A percentile compares a stretch with the other conserved stretches of the same genome.
phyloP scores from a whole-genome alignment of 371 early-diverging fungal genomes.

The Smittium mucronatum region DNA sequence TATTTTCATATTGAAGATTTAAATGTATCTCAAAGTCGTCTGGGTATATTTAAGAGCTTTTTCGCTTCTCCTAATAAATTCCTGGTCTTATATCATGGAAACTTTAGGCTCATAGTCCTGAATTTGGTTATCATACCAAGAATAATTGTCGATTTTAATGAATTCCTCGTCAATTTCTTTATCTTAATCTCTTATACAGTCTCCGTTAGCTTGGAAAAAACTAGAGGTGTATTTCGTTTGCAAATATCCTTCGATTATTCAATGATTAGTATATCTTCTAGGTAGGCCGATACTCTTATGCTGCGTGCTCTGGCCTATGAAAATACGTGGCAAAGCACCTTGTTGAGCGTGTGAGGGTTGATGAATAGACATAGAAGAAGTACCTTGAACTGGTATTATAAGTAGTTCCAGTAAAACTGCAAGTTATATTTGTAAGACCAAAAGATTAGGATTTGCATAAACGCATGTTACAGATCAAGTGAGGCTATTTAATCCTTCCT shows the following conservation, averaged over 20 bases:
- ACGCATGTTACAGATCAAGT: constrained; percentile 31
- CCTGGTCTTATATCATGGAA: not conserved
- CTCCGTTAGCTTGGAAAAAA: constrained; percentile 16
- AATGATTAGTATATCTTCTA: constrained; percentile 31
- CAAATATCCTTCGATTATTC: constrained; percentile 5
- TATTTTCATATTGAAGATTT: constrained; percentile 10
- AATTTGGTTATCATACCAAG: constrained; percentile 30
- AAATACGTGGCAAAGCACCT: constrained; percentile 28
- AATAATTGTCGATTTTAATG: constrained; percentile 26
- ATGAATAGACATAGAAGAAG: constrained; percentile 36
- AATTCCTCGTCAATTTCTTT: constrained; percentile 20
- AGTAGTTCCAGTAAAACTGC: constrained; percentile 33
- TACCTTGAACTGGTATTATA: constrained; percentile 34
- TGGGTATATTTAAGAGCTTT: not conserved
- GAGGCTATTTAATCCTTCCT: constrained; percentile 25
- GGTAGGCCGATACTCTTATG: constrained; percentile 26
- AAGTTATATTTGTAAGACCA: constrained; percentile 25
- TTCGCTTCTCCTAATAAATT: not conserved
- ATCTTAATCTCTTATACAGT: constrained; percentile 24
- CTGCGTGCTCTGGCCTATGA: constrained; percentile 24
- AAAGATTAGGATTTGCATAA: constrained; percentile 27
- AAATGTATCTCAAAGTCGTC: constrained; percentile 8
- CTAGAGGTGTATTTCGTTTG: constrained; percentile 15
- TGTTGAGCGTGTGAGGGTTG: constrained; percentile 33
- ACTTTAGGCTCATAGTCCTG: not conserved